A percentile compares a stretch with the other conserved stretches of the same genome.
Conservation (phyloP, 1,139 yeast species). For the Kurtzmaniella natalensis region DNA sequence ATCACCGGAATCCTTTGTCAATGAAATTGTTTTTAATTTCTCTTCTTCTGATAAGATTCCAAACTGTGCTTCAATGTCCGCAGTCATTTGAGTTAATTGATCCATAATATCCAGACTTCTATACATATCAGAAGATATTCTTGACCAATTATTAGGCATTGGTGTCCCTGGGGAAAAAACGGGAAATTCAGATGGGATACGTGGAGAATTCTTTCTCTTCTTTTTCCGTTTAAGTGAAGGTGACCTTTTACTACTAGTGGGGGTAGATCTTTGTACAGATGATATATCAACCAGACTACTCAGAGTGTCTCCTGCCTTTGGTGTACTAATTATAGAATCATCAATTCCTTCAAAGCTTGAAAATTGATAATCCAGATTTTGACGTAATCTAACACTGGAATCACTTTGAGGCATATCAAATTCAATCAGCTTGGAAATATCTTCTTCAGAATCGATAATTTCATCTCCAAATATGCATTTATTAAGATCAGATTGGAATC, state of each 20-base stretch:
- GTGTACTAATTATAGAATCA: neutral
- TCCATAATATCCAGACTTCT: slow-evolving; percentile 39
- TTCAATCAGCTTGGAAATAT: too few species aligned
- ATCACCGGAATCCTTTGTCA: neutral
- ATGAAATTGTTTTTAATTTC: neutral
- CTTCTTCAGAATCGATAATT: too few species aligned
- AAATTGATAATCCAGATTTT: too few species aligned
- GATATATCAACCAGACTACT: neutral
- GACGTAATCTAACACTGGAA: too few species aligned
- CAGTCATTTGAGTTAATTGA: slow-evolving; percentile 36
- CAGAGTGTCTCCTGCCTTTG: neutral
- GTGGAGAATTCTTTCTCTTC: slow-evolving; percentile 2
- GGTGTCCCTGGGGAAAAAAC: slow-evolving; percentile 36
- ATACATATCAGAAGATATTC: slow-evolving; percentile 11
- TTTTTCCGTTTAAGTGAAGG: slow-evolving; percentile 3
- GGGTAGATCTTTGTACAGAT: neutral
- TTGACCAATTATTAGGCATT: slow-evolving; percentile 1
- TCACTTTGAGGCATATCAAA: too few species aligned
- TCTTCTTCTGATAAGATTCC: neutral
- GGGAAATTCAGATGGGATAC: slow-evolving; percentile 20
- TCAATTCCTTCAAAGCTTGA: neutral
- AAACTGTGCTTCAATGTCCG: slow-evolving; percentile 35
- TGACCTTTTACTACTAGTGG: neutral
- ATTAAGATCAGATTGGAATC: neutral
- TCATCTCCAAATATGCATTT: neutral